Conservation (phyloP, 306 rosid species). For the Cajanus cajan region DNA sequence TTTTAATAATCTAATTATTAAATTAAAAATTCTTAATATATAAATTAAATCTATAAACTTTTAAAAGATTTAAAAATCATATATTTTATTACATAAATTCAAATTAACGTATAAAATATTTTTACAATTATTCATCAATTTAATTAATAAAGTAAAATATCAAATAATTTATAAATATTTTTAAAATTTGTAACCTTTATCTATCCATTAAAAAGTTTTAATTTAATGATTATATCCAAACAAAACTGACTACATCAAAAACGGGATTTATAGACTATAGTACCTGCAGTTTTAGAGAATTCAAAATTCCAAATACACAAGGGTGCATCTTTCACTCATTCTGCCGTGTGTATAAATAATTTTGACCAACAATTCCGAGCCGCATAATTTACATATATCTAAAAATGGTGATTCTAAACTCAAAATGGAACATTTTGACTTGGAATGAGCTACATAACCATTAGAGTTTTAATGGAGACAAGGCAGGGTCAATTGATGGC, state of each 20-base stretch:
- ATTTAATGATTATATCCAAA: too few species aligned
- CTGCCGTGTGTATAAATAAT: background rate
- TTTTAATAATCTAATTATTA: too few species aligned
- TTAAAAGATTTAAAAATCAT: too few species aligned
- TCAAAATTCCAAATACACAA: background rate
- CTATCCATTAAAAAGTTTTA: too few species aligned
- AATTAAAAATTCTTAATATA: too few species aligned
- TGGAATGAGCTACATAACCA: constrained; percentile 16
- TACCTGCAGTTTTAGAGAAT: background rate
- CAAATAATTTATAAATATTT: too few species aligned
- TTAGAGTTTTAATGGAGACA: background rate
- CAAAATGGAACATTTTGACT: background rate
- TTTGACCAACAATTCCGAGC: constrained; percentile 7
- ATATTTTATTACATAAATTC: too few species aligned
- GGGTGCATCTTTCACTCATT: constrained; percentile 8
- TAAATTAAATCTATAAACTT: too few species aligned
- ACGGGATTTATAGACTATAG: background rate
- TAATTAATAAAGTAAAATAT: too few species aligned
- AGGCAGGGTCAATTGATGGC: background rate
- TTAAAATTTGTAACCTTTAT: too few species aligned
- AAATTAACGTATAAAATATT: too few species aligned
- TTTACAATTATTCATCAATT: too few species aligned
- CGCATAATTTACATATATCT: constrained; percentile 24
- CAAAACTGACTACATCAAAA: background rate
- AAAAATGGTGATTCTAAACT: constrained; percentile 4